Percentiles rank a stretch among this genome's conserved stretches.
Evolutionary conservation across 805 yeast species (phyloP).

Genomic region (Metschnikowia similis): DNA sequence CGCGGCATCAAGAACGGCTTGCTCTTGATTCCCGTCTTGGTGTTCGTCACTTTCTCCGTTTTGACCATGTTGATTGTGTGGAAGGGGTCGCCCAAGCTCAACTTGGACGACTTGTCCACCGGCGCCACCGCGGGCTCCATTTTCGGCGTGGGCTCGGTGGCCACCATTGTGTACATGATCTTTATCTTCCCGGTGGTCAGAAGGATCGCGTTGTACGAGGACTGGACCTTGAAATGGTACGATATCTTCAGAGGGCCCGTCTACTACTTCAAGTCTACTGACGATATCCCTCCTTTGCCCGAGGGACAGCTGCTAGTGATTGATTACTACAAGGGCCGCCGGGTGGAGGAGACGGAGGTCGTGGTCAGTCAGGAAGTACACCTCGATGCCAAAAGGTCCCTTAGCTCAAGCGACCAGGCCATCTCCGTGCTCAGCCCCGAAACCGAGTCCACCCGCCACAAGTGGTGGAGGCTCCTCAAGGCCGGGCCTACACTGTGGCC

Average conservation of each 20-base stretch:
- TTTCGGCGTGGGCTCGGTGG: conserved; percentile 62
- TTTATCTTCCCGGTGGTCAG: conserved; percentile 59
- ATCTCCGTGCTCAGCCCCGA: conserved; percentile 16
- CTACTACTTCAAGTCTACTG: conserved; percentile 50
- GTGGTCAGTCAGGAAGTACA: conserved; percentile 14
- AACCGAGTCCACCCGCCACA: conserved; percentile 32
- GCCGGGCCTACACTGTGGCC: conserved; percentile 55
- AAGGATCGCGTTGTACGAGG: conserved; percentile 56
- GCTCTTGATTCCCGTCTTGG: conserved; percentile 54
- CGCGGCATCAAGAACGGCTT: conserved; percentile 52
- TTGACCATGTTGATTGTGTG: conserved; percentile 75
- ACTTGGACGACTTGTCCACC: conserved; percentile 48
- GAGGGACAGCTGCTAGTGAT: conserved; percentile 50
- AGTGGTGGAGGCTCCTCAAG: conserved; percentile 40
- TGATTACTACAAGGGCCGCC: conserved; percentile 65
- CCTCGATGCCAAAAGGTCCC: conserved; percentile 11
- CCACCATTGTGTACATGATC: conserved; percentile 45
- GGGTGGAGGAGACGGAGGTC: conserved; percentile 22
- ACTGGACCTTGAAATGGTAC: conserved; percentile 61
- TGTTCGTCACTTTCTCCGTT: conserved; percentile 55
- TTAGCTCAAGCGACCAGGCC: conserved; percentile 9
- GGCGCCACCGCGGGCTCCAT: conserved; percentile 56
- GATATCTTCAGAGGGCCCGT: conserved; percentile 56
- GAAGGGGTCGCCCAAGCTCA: conserved; percentile 73
- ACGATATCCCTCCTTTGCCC: conserved; percentile 64